Evolutionary conservation across 345 rosid species (phyloP).

Genomic region (Kandelia obovata): DNA sequence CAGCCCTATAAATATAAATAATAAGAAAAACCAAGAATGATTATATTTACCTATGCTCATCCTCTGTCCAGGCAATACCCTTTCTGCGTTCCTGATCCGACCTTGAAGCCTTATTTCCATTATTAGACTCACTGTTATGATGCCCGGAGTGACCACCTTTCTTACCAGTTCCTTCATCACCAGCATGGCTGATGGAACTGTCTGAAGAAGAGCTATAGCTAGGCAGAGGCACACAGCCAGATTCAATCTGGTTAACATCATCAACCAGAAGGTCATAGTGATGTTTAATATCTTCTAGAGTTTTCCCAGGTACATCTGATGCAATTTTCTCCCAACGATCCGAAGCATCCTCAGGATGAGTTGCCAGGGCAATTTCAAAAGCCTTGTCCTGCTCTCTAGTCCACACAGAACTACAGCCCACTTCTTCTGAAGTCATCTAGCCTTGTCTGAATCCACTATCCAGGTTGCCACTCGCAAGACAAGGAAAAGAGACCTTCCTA

Average conservation of each 20-base stretch:
- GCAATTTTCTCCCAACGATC: constrained; percentile 80
- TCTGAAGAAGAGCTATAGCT: constrained; percentile 56
- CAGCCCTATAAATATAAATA: not conserved
- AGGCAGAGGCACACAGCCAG: constrained; percentile 88
- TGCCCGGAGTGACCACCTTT: constrained; percentile 58
- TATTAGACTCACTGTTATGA: constrained; percentile 52
- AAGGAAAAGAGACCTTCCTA: constrained; percentile 23
- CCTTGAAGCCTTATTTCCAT: constrained; percentile 74
- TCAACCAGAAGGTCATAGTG: constrained; percentile 82
- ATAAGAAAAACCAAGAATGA: not conserved
- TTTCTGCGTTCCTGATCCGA: constrained; percentile 94
- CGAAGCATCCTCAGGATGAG: constrained; percentile 54
- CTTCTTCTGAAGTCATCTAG: constrained; percentile 52
- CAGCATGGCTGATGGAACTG: constrained; percentile 51
- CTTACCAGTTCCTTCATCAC: constrained; percentile 70
- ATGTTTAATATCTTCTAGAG: constrained; percentile 65
- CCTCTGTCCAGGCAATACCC: constrained; percentile 99
- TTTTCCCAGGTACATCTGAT: constrained; percentile 73
- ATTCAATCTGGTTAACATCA: constrained; percentile 73
- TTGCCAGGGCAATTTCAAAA: constrained; percentile 83
- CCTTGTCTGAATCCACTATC: constrained; percentile 19
- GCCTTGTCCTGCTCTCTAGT: constrained; percentile 83
- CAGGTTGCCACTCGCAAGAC: constrained; percentile 14
- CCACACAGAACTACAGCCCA: constrained; percentile 59
- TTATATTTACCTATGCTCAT: constrained; percentile 47